These are phyloP conservation scores for Phytophthora citricola DNA, from an alignment of 352 stramenopile genomes.

Conservation along the genomic window DNA sequence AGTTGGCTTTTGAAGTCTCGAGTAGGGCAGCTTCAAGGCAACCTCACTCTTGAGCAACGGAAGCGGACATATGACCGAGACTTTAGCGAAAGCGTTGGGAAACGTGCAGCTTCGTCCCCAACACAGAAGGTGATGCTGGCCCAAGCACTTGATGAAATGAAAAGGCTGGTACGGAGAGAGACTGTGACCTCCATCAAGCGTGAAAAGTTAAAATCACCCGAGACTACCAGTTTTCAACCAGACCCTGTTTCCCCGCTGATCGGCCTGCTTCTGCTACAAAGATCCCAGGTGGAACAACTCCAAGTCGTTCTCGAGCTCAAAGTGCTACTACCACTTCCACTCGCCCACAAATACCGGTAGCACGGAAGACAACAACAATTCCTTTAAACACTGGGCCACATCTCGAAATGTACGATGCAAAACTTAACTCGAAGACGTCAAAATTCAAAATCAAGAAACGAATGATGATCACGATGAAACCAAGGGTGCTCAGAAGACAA, in stretches of 20 bases:
- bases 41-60: conserved; percentile 51
- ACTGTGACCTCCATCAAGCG: conserved; percentile 35
- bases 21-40: conserved; percentile 52
- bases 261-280: conserved; percentile 8
- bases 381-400: background rate
- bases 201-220: conserved; percentile 43
- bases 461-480: background rate
- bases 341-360: background rate
- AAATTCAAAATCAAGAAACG: conserved; percentile 2
- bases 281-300: conserved; percentile 7
- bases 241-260: background rate
- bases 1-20: conserved; percentile 39
- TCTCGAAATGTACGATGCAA: too few relatives aligned
- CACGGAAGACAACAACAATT: background rate
- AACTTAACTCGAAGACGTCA: background rate
- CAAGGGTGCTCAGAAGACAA: background rate
- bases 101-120: conserved; percentile 22
- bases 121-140: conserved; percentile 33
- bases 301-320: conserved; percentile 6
- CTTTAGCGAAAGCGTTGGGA: conserved; percentile 31
- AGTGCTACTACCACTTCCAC: conserved; percentile 14
- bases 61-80: conserved; percentile 64
- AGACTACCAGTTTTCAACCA: background rate
- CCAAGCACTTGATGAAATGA: conserved; percentile 52
- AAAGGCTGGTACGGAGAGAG: conserved; percentile 39